These are phyloP conservation scores for Paramecium biaurelia DNA, from an alignment of 73 alveolate genomes.

Conservation along the genomic window DNA sequence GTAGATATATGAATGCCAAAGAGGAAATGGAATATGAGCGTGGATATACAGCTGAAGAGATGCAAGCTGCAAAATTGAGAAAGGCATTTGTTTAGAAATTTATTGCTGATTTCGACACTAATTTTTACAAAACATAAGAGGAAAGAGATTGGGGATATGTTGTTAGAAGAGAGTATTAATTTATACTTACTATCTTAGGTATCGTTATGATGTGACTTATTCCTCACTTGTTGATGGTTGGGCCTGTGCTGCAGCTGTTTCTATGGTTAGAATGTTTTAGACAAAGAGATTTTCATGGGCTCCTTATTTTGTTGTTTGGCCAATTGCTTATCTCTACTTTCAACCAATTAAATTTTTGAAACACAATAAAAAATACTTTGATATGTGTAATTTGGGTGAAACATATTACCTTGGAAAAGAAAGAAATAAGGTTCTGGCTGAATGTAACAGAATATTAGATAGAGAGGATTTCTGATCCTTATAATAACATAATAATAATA, in stretches of 20 bases:
- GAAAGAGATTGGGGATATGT: slow-evolving; percentile 91
- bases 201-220: slow-evolving; percentile 78
- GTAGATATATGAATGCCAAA: slow-evolving; percentile 59
- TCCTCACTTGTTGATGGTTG: slow-evolving; percentile 71
- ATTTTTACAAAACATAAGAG: slow-evolving; percentile 72
- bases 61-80: slow-evolving; percentile 63
- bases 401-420: slow-evolving; percentile 86
- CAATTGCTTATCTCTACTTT: slow-evolving; percentile 72
- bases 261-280: slow-evolving; percentile 74
- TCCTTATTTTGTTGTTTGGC: slow-evolving; percentile 57
- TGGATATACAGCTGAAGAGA: slow-evolving; percentile 43
- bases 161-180: slow-evolving; percentile 77
- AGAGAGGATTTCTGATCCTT: slow-evolving; percentile 80
- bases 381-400: slow-evolving; percentile 87
- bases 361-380: slow-evolving; percentile 81
- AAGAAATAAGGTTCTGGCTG: slow-evolving; percentile 79
- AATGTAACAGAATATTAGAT: slow-evolving; percentile 78
- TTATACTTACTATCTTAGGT: background rate
- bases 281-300: slow-evolving; percentile 59
- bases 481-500: slow-evolving; percentile 54
- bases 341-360: slow-evolving; percentile 66
- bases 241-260: slow-evolving; percentile 69
- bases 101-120: slow-evolving; percentile 58
- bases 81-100: slow-evolving; percentile 55
- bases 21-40: slow-evolving; percentile 55